Conservation (phyloP, 371 early-diverging fungal species). For the Mortierella sp. region DNA sequence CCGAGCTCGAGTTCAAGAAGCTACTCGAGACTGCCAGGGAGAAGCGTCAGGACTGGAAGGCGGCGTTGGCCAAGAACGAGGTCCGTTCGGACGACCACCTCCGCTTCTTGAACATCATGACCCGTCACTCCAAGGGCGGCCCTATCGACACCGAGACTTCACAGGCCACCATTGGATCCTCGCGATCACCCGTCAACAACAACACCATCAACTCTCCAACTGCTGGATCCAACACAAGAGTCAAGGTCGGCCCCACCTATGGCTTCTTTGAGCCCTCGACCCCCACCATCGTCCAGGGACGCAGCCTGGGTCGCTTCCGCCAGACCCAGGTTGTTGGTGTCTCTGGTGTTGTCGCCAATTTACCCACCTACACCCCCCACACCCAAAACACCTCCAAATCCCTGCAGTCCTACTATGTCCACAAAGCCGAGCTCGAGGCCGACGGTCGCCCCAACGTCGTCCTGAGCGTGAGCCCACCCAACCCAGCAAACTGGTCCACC, state of each 20-base stretch:
- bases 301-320: constrained; percentile 67
- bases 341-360: constrained; percentile 75
- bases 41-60: constrained; percentile 68
- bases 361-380: constrained; percentile 60
- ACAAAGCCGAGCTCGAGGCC: constrained; percentile 68
- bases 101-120: constrained; percentile 60
- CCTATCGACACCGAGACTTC: constrained; percentile 46
- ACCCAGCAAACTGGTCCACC: constrained; percentile 26
- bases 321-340: constrained; percentile 73
- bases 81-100: constrained; percentile 58
- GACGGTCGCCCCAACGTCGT: constrained; percentile 74
- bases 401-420: constrained; percentile 76
- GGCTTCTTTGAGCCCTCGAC: constrained; percentile 55
- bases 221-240: constrained; percentile 34
- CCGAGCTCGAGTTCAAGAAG: constrained; percentile 70
- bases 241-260: constrained; percentile 57
- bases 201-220: constrained; percentile 34
- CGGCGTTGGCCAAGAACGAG: constrained; percentile 55
- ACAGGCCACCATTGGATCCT: constrained; percentile 27
- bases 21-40: constrained; percentile 66
- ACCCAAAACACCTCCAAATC: constrained; percentile 47
- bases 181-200: constrained; percentile 45
- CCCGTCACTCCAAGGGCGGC: constrained; percentile 22
- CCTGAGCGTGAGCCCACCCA: constrained; percentile 41
- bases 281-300: constrained; percentile 70